These are phyloP conservation scores for Turritis glabra DNA, from an alignment of 345 rosid species.

Conservation along the genomic window DNA sequence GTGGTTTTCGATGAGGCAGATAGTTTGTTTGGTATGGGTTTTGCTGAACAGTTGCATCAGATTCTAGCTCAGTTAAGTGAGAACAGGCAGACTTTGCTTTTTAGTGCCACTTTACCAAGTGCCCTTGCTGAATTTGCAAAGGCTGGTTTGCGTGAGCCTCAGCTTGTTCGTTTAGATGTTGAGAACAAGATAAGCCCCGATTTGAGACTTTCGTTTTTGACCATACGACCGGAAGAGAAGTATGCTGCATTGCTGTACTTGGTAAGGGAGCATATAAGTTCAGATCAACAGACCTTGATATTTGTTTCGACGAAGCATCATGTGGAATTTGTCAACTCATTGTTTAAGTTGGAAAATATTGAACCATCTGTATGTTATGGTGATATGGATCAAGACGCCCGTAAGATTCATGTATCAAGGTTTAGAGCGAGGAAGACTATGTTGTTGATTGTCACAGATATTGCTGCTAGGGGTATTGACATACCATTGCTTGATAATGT, in stretches of 20 bases:
- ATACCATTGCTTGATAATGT: constrained; percentile 97
- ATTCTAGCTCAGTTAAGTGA: constrained; percentile 81
- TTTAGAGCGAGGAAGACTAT: constrained; percentile 84
- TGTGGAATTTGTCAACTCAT: constrained; percentile 80
- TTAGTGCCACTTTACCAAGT: constrained; percentile 95
- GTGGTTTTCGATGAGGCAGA: constrained; percentile 98
- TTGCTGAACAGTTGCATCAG: constrained; percentile 84
- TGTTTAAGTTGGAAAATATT: constrained; percentile 82
- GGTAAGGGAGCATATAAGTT: constrained; percentile 75
- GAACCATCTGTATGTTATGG: constrained; percentile 93
- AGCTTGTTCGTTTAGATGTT: constrained; percentile 86
- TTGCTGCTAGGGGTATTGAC: constrained; percentile 98
- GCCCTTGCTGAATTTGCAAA: constrained; percentile 96
- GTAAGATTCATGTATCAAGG: constrained; percentile 83
- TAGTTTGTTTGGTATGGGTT: constrained; percentile 89
- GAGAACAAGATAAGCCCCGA: constrained; percentile 96
- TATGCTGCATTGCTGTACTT: constrained; percentile 79
- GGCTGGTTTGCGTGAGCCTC: constrained; percentile 94
- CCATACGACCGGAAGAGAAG: constrained; percentile 89
- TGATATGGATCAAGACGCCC: constrained; percentile 98
- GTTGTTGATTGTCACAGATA: constrained; percentile 91
- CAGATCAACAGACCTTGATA: constrained; percentile 76
- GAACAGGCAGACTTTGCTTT: constrained; percentile 92
- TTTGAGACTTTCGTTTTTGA: constrained; percentile 64
- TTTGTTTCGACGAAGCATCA: constrained; percentile 98